Evolutionary conservation across 768 basidiomycete species (phyloP).

Genomic region (Kwoniella mangroviensis): DNA sequence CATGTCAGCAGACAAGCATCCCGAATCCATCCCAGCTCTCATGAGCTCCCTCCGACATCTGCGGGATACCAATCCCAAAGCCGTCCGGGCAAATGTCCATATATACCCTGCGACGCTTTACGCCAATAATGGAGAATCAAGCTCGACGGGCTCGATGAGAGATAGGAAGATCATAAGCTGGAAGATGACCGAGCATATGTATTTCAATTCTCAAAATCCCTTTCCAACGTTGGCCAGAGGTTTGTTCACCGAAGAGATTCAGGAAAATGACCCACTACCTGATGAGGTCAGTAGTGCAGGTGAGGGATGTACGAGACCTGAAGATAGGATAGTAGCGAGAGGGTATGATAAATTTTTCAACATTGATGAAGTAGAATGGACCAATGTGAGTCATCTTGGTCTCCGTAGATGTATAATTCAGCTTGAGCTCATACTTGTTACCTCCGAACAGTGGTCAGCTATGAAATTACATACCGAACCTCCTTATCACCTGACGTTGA

Average conservation of each 20-base stretch:
- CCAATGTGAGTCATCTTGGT: conserved; percentile 66
- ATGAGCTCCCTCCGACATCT: conserved; percentile 34
- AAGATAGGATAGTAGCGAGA: conserved; percentile 71
- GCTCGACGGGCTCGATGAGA: conserved; percentile 1
- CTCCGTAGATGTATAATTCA: not conserved
- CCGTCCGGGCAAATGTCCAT: conserved; percentile 45
- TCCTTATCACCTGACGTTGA: conserved; percentile 84
- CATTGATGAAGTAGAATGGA: conserved; percentile 95
- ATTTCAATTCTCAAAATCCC: conserved; percentile 82
- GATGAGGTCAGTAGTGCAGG: conserved; percentile 47
- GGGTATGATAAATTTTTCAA: conserved; percentile 99
- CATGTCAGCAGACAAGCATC: conserved; percentile 37
- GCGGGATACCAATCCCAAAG: conserved; percentile 44
- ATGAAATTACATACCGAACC: conserved; percentile 71
- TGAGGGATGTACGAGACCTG: conserved; percentile 29
- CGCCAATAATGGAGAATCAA: conserved; percentile 23
- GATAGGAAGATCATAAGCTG: conserved; percentile 70
- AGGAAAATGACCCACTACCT: conserved; percentile 39
- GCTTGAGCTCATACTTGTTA: too few relatives aligned
- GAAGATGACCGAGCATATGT: conserved; percentile 98
- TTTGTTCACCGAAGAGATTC: conserved; percentile 68
- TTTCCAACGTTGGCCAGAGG: conserved; percentile 96
- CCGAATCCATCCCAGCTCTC: conserved; percentile 33
- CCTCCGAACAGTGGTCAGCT: conserved; percentile 68
- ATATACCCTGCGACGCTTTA: conserved; percentile 46